Conservation (phyloP, 179 eudicot species). For the Drosera spatulata region DNA sequence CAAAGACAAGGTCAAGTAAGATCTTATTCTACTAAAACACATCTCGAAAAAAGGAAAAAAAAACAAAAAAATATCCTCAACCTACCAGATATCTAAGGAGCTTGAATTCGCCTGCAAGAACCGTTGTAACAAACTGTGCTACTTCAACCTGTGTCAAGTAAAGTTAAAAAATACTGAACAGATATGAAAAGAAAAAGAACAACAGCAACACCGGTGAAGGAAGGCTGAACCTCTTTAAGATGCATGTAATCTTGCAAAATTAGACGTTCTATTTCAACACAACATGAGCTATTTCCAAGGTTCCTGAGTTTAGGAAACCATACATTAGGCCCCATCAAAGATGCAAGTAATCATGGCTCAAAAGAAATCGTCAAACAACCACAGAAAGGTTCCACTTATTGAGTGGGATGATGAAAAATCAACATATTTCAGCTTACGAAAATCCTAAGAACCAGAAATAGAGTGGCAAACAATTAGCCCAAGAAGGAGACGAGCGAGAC, state of each 20-base stretch:
- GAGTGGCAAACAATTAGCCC: neutral
- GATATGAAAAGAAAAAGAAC: neutral
- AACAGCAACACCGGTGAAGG: neutral
- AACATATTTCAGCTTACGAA: slow-evolving; percentile 31
- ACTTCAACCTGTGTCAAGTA: slow-evolving; percentile 37
- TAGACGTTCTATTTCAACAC: slow-evolving; percentile 34
- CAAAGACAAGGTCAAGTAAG: neutral
- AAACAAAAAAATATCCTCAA: slow-evolving; percentile 9
- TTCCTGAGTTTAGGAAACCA: slow-evolving; percentile 20
- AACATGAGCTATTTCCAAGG: slow-evolving; percentile 31
- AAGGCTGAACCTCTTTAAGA: slow-evolving; percentile 35
- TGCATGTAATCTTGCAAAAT: slow-evolving; percentile 54
- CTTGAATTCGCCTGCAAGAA: slow-evolving; percentile 48
- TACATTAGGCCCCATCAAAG: too few species aligned
- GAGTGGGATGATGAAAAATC: slow-evolving; percentile 55
- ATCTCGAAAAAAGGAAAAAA: neutral
- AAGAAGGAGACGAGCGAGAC: too few species aligned
- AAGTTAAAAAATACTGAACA: neutral
- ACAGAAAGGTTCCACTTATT: slow-evolving; percentile 45
- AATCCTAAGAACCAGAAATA: slow-evolving; percentile 23
- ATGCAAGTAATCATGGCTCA: neutral
- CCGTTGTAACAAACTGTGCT: slow-evolving; percentile 26
- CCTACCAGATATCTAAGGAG: slow-evolving; percentile 46
- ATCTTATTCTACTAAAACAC: neutral
- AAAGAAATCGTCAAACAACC: slow-evolving; percentile 14